Evolutionary conservation across 352 stramenopile species (phyloP).

Genomic region (Saprolegnia parasitica): DNA sequence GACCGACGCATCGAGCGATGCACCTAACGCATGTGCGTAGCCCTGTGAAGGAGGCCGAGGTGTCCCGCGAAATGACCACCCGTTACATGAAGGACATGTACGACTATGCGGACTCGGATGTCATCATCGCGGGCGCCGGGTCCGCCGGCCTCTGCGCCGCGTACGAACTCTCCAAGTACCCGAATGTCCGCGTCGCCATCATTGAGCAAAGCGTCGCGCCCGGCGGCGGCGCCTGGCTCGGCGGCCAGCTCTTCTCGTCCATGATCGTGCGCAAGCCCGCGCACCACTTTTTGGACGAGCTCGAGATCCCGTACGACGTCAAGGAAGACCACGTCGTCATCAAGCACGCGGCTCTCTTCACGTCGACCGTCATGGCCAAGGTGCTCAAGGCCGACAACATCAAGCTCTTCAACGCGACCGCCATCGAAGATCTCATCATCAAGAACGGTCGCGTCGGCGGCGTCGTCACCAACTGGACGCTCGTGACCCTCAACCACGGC

Average conservation of each 20-base stretch:
- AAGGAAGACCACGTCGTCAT: conserved; percentile 65
- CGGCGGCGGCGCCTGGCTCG: conserved; percentile 53
- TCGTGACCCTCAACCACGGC: conserved; percentile 61
- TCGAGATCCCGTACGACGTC: conserved; percentile 60
- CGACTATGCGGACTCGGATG: conserved; percentile 60
- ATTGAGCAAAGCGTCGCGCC: conserved; percentile 60
- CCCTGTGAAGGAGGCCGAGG: conserved; percentile 57
- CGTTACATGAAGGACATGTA: conserved; percentile 75
- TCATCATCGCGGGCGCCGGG: conserved; percentile 60
- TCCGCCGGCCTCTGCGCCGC: conserved; percentile 51
- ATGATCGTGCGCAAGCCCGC: conserved; percentile 68
- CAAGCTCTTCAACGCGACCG: conserved; percentile 70
- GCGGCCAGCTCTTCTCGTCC: conserved; percentile 57
- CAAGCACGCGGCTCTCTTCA: conserved; percentile 61
- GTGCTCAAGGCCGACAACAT: conserved; percentile 50
- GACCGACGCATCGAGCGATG: background rate
- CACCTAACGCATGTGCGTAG: conserved; percentile 28
- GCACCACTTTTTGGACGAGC: conserved; percentile 54
- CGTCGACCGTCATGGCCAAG: conserved; percentile 62
- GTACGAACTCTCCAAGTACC: conserved; percentile 62
- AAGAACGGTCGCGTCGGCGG: conserved; percentile 55
- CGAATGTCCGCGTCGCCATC: conserved; percentile 49
- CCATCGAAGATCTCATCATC: conserved; percentile 62
- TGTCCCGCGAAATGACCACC: conserved; percentile 66
- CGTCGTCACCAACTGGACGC: conserved; percentile 65